phyloP scores from a whole-genome alignment of 495 filamentous ascomycete genomes.

The Xylaria acuta region DNA sequence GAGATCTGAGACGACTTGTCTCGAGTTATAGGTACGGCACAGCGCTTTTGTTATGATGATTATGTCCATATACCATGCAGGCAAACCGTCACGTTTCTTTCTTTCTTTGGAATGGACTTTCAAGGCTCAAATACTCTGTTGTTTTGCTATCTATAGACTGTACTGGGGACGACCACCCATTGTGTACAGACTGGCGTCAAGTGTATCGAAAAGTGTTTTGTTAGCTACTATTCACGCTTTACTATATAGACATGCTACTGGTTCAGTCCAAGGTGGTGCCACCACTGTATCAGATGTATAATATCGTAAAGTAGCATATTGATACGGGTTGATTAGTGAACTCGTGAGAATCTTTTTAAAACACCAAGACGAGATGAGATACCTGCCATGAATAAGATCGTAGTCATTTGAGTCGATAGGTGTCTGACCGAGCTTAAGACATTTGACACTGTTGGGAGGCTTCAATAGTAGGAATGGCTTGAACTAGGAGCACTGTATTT shows the following conservation, averaged over 20 bases:
- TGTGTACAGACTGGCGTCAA: slow-evolving; percentile 21
- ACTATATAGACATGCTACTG: slow-evolving; percentile 11
- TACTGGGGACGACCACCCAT: slow-evolving; percentile 5
- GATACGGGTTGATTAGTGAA: not conserved
- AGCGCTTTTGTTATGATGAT: not conserved
- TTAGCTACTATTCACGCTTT: not conserved
- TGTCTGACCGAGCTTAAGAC: not conserved
- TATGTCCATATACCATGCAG: not conserved
- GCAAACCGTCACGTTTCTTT: not conserved
- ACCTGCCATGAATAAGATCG: not conserved
- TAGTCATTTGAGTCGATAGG: not conserved
- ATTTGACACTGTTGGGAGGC: not conserved
- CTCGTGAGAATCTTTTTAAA: not conserved
- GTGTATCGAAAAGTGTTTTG: slow-evolving; percentile 26
- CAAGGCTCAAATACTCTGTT: not conserved
- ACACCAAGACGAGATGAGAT: not conserved
- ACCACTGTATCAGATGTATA: not conserved
- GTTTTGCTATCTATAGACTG: slow-evolving; percentile 21
- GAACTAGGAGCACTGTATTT: not conserved
- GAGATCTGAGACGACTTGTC: not conserved
- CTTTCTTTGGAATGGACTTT: not conserved
- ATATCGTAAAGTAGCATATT: not conserved
- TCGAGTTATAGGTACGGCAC: not conserved
- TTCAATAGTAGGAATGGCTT: not conserved
- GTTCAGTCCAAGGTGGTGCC: not conserved